Percentiles rank a stretch among this genome's conserved stretches.
phyloP scores from a whole-genome alignment of 768 basidiomycete genomes.

The Lactarius akahatsu region DNA sequence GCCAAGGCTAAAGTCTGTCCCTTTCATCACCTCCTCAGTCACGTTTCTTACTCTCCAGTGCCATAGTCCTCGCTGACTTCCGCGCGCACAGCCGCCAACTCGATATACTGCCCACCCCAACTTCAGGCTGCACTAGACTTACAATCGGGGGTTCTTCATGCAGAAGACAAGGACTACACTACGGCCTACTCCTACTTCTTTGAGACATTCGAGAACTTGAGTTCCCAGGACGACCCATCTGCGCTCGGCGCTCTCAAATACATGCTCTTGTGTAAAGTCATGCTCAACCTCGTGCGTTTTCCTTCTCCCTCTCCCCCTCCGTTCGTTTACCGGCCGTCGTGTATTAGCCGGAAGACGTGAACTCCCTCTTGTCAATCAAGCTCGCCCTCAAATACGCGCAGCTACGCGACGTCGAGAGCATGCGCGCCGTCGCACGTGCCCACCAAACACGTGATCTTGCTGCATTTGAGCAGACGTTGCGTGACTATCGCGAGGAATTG shows the following conservation, averaged over 20 bases:
- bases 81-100: constrained; percentile 89
- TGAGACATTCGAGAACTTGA: constrained; percentile 91
- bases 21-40: neutral
- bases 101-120: constrained; percentile 87
- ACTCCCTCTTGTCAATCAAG: constrained; percentile 81
- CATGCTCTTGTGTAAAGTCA: constrained; percentile 97
- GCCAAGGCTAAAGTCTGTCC: constrained; percentile 78
- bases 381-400: constrained; percentile 86
- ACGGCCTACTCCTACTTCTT: constrained; percentile 98
- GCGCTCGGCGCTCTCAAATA: constrained; percentile 92
- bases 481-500: constrained; percentile 87
- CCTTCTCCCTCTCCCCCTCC: neutral
- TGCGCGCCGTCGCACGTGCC: constrained; percentile 94
- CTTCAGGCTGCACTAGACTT: constrained; percentile 63
- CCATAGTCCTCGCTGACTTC: constrained; percentile 83
- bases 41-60: neutral
- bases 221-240: constrained; percentile 59
- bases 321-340: neutral
- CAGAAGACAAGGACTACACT: constrained; percentile 97
- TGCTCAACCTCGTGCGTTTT: constrained; percentile 82
- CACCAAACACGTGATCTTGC: constrained; percentile 87
- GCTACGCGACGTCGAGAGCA: constrained; percentile 86
- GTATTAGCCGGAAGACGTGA: constrained; percentile 87
- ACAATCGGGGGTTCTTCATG: constrained; percentile 81
- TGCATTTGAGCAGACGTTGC: constrained; percentile 84